Evolutionary conservation across 805 yeast species (phyloP).

Genomic region (Torulaspora indica): DNA sequence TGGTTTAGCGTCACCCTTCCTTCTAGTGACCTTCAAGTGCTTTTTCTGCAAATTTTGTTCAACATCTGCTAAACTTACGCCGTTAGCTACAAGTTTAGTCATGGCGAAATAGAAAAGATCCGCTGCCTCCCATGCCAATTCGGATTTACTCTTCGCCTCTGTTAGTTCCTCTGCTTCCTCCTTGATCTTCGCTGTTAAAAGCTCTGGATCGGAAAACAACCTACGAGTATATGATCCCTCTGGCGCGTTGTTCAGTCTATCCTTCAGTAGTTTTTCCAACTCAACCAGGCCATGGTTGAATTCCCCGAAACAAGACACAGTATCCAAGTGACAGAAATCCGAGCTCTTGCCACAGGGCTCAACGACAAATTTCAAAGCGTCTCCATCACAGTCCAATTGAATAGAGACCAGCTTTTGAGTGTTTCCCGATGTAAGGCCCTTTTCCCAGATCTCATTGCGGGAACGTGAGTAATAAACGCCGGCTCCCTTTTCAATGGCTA

Average conservation of each 20-base stretch:
- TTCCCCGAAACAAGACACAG: slow-evolving; percentile 75
- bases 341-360: slow-evolving; percentile 63
- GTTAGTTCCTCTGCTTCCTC: slow-evolving; percentile 96
- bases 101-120: slow-evolving; percentile 77
- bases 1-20: slow-evolving; percentile 94
- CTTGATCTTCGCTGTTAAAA: slow-evolving; percentile 79
- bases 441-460: slow-evolving; percentile 89
- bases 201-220: slow-evolving; percentile 68
- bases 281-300: slow-evolving; percentile 53
- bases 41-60: slow-evolving; percentile 81
- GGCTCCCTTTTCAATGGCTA: slow-evolving; percentile 71
- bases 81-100: slow-evolving; percentile 68
- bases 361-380: slow-evolving; percentile 81
- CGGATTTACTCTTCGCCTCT: slow-evolving; percentile 65
- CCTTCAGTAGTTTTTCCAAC: slow-evolving; percentile 60
- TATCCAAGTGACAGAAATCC: slow-evolving; percentile 88
- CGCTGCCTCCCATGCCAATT: slow-evolving; percentile 96
- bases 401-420: slow-evolving; percentile 69
- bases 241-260: slow-evolving; percentile 64
- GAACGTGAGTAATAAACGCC: slow-evolving; percentile 93
- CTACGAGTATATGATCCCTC: slow-evolving; percentile 93
- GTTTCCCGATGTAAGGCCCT: slow-evolving; percentile 95
- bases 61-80: slow-evolving; percentile 74
- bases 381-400: slow-evolving; percentile 86
- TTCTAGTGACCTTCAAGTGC: slow-evolving; percentile 79